These are phyloP conservation scores for Dipteronia dyeriana DNA, from an alignment of 345 rosid genomes.

Conservation along the genomic window DNA sequence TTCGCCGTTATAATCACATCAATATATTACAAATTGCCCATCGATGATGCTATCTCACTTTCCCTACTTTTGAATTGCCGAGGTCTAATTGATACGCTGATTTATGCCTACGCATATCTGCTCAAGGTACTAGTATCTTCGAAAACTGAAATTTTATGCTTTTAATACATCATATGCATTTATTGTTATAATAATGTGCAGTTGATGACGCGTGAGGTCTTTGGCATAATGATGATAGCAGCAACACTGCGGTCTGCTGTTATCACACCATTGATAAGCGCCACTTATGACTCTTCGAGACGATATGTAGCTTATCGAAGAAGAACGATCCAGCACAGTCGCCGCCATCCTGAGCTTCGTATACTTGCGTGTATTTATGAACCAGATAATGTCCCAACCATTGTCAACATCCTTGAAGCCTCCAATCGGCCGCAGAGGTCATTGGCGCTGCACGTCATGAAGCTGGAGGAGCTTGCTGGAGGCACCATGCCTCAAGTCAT, in stretches of 20 bases:
- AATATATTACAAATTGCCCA: conserved; percentile 31
- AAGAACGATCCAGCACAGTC: conserved; percentile 31
- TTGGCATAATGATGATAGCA: conserved; percentile 29
- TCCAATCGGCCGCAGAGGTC: conserved; percentile 31
- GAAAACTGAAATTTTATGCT: too few species aligned
- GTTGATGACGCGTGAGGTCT: conserved; percentile 28
- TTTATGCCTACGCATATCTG: conserved; percentile 26
- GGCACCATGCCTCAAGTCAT: conserved; percentile 23
- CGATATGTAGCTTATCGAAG: conserved; percentile 40
- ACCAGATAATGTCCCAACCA: conserved; percentile 31
- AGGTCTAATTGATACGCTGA: conserved; percentile 39
- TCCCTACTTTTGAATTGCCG: conserved; percentile 44
- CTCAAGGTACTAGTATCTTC: neutral
- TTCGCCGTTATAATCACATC: conserved; percentile 28
- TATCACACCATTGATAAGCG: conserved; percentile 18
- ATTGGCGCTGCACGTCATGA: conserved; percentile 32
- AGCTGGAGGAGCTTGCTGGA: conserved; percentile 32
- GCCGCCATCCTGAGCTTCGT: conserved; percentile 26
- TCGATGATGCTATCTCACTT: conserved; percentile 39
- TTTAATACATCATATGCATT: too few species aligned
- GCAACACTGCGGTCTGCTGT: conserved; percentile 25
- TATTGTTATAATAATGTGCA: conserved; percentile 4
- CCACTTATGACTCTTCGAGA: conserved; percentile 32
- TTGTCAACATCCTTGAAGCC: conserved; percentile 33
- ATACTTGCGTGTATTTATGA: conserved; percentile 44